These are phyloP conservation scores for Saksenaea vasiformis DNA, from an alignment of 371 early-diverging fungal genomes.

Conservation along the genomic window DNA sequence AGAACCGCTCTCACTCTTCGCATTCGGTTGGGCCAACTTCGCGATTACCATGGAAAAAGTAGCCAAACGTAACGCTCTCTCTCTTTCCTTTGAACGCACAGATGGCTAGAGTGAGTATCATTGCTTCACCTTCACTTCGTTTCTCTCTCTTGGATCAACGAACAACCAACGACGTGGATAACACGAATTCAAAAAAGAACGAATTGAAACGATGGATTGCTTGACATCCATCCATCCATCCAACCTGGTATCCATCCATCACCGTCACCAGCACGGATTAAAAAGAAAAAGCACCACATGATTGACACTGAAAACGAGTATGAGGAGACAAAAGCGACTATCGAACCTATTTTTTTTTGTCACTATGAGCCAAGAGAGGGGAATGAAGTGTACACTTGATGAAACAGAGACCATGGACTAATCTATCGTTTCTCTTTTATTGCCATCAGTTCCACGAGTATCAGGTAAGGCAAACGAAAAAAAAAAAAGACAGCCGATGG, in stretches of 20 bases:
- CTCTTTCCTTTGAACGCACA: conserved; percentile 4
- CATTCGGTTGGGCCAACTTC: not conserved
- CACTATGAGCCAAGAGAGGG: not conserved
- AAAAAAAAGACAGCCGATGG: not conserved
- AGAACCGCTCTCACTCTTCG: not conserved
- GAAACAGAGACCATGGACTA: not conserved
- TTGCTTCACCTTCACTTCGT: not conserved
- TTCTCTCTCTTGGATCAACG: not conserved
- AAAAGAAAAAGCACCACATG: not conserved
- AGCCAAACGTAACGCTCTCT: not conserved
- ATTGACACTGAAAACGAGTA: not conserved
- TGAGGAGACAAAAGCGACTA: not conserved
- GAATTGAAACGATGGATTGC: not conserved
- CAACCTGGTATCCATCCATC: not conserved
- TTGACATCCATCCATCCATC: too few species aligned
- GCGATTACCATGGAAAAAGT: not conserved
- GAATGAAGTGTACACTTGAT: conserved; percentile 13
- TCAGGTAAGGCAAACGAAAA: conserved; percentile 35
- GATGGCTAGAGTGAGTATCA: conserved; percentile 3
- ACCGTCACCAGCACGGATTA: not conserved
- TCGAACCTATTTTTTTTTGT: not conserved
- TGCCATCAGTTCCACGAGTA: conserved; percentile 66
- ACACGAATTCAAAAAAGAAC: not conserved
- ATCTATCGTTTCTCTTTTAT: conserved; percentile 2
- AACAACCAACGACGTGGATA: not conserved